Conservation (phyloP, 1,284 basidiomycete genomes). For the Papiliotrema flavescens region DNA sequence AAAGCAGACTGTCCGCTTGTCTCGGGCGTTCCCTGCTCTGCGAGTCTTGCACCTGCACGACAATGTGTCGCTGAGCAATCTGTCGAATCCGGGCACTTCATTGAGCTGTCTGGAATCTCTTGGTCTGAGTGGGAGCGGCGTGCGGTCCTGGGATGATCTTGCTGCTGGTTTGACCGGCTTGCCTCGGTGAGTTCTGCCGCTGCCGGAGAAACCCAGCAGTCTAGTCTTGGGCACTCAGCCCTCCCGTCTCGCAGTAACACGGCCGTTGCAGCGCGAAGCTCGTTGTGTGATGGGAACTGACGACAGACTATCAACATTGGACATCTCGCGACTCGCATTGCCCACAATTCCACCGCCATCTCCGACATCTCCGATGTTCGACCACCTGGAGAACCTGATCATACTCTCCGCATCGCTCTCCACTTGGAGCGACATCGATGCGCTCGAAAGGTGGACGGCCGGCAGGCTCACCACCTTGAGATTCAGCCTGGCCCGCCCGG, state of each 20-base stretch:
- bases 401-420: slow-evolving; percentile 56
- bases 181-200: slow-evolving; percentile 46
- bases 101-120: slow-evolving; percentile 54
- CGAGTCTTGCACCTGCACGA: slow-evolving; percentile 69
- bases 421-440: slow-evolving; percentile 67
- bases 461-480: background rate
- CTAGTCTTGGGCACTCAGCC: too few species aligned
- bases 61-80: slow-evolving; percentile 51
- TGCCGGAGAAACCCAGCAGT: slow-evolving; percentile 44
- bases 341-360: slow-evolving; percentile 52
- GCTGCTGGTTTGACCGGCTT: slow-evolving; percentile 51
- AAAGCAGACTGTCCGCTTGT: slow-evolving; percentile 49
- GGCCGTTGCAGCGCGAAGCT: background rate
- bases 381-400: slow-evolving; percentile 10
- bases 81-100: background rate
- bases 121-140: slow-evolving; percentile 70
- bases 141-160: slow-evolving; percentile 60
- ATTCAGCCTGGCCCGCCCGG: background rate
- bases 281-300: background rate
- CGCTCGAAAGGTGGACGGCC: slow-evolving; percentile 51
- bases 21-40: slow-evolving; percentile 60
- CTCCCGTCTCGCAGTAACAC: background rate
- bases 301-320: slow-evolving; percentile 58
- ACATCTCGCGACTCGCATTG: slow-evolving; percentile 62
- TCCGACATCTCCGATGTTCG: slow-evolving; percentile 8